Percentiles rank a stretch among this genome's conserved stretches.
Conservation (phyloP, 495 filamentous ascomycete species). For the Lophiotrema nucula region DNA sequence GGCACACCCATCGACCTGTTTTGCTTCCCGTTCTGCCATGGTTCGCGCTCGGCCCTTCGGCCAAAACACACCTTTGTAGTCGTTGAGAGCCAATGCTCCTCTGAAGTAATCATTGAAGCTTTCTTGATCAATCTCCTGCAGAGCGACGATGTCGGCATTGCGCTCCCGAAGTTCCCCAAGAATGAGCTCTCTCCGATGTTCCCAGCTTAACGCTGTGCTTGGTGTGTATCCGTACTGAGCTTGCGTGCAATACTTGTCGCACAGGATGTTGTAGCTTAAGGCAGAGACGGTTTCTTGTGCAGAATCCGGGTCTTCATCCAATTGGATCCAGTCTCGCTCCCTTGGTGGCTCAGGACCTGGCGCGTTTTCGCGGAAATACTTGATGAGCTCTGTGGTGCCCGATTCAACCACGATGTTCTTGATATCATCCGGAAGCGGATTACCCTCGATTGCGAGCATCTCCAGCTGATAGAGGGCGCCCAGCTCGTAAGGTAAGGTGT, state of each 20-base stretch:
- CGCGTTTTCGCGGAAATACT: slow-evolving; percentile 74
- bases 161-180: slow-evolving; percentile 75
- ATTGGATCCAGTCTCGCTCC: slow-evolving; percentile 67
- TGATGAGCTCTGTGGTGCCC: slow-evolving; percentile 81
- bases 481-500: slow-evolving; percentile 76
- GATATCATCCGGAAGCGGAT: slow-evolving; percentile 69
- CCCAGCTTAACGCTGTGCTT: slow-evolving; percentile 74
- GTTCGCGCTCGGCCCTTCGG: slow-evolving; percentile 82
- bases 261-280: slow-evolving; percentile 90
- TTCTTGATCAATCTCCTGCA: slow-evolving; percentile 89
- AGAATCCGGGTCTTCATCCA: slow-evolving; percentile 56
- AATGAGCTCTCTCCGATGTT: slow-evolving; percentile 77
- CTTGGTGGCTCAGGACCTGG: slow-evolving; percentile 74
- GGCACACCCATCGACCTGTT: slow-evolving; percentile 87
- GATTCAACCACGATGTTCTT: slow-evolving; percentile 78
- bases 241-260: slow-evolving; percentile 83
- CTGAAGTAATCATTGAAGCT: slow-evolving; percentile 88
- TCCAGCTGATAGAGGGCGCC: slow-evolving; percentile 84
- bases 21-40: slow-evolving; percentile 84
- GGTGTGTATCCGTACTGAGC: slow-evolving; percentile 87
- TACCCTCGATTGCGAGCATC: slow-evolving; percentile 87
- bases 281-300: slow-evolving; percentile 67
- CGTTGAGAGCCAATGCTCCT: slow-evolving; percentile 71
- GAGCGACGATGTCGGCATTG: slow-evolving; percentile 81
- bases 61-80: slow-evolving; percentile 92